Percentiles rank a stretch among this genome's conserved stretches.
Evolutionary conservation across 805 yeast genomes (phyloP).

Genomic region (Wickerhamomyces chaumierensis): DNA sequence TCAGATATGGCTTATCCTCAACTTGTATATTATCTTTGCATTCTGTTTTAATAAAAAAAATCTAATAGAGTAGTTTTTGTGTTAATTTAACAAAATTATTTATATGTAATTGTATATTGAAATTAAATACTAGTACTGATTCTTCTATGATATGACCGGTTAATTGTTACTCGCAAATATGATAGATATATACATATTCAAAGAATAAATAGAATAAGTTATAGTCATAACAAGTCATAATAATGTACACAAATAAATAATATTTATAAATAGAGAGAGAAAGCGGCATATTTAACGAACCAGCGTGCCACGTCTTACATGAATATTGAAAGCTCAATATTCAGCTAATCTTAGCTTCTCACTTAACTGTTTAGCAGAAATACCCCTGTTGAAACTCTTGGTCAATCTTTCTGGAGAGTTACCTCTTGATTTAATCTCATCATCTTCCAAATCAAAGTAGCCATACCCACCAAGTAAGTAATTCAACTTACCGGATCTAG

Average conservation of each 20-base stretch:
- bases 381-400: slow-evolving; percentile 8
- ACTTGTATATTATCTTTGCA: no score
- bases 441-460: slow-evolving; percentile 62
- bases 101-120: no score
- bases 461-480: slow-evolving; percentile 74
- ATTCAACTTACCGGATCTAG: slow-evolving; percentile 25
- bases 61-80: no score
- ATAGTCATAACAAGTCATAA: neutral
- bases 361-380: slow-evolving; percentile 17
- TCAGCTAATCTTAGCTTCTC: slow-evolving; percentile 20
- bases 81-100: no score
- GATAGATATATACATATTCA: no score
- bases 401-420: slow-evolving; percentile 17
- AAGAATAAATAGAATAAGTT: neutral
- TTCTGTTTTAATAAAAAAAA: no score
- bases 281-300: neutral
- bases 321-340: slow-evolving; percentile 9
- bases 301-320: no score
- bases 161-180: no score
- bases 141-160: no score
- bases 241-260: neutral
- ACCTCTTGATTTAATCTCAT: slow-evolving; percentile 40
- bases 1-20: no score
- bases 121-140: no score
- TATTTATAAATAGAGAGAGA: neutral